Conservation (phyloP, 805 yeast species). For the Lipomyces spencermartinsiae region DNA sequence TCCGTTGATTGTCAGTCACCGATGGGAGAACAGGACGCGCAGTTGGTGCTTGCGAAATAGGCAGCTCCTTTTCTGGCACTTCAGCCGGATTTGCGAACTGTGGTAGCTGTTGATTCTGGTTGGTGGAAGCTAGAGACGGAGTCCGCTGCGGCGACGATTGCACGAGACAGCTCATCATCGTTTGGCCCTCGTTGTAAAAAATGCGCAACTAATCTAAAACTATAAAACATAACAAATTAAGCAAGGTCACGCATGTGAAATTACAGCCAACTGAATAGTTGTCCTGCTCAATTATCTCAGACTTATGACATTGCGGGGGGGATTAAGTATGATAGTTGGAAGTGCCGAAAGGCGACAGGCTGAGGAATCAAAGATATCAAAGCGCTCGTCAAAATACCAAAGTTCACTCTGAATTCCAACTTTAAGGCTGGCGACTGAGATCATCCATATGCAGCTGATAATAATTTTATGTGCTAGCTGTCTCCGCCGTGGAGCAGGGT, state of each 20-base stretch:
- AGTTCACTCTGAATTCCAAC: too few species aligned
- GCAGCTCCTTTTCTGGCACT: not conserved
- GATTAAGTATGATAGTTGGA: too few species aligned
- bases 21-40: not conserved
- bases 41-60: not conserved
- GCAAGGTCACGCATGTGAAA: not conserved
- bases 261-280: not conserved
- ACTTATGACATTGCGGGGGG: too few species aligned
- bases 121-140: not conserved
- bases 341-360: too few species aligned
- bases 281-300: too few species aligned
- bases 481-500: too few species aligned
- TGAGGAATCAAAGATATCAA: too few species aligned
- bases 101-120: not conserved
- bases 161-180: slow-evolving; percentile 8
- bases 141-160: not conserved
- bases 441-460: too few species aligned
- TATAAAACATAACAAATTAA: not conserved
- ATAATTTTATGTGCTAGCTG: too few species aligned
- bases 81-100: not conserved
- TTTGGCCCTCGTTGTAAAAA: not conserved
- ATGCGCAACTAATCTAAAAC: not conserved
- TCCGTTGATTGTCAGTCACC: not conserved
- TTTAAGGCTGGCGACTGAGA: too few species aligned
- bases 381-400: too few species aligned